These are phyloP conservation scores for Arthroderma uncinatum DNA, from an alignment of 2,329 filamentous ascomycete genomes.

Conservation along the genomic window DNA sequence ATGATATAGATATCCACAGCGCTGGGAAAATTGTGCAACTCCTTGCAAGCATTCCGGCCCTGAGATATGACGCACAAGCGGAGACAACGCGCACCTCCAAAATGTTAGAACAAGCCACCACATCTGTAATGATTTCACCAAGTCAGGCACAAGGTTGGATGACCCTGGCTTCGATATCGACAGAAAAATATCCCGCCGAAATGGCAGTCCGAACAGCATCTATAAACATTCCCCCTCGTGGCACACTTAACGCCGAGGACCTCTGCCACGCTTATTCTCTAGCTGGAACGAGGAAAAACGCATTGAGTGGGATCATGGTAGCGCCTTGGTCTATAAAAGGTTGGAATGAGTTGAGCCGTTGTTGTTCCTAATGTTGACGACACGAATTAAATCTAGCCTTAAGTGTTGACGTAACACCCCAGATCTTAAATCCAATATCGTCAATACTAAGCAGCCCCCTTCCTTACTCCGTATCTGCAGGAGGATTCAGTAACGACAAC, in stretches of 20 bases:
- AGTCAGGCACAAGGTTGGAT: conserved; percentile 72
- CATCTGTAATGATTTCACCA: conserved; percentile 70
- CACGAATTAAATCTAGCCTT: not conserved
- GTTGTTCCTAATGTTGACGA: conserved; percentile 13
- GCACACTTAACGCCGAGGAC: conserved; percentile 55
- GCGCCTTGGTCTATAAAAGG: conserved; percentile 64
- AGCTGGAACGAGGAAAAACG: conserved; percentile 59
- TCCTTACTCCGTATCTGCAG: conserved; percentile 5
- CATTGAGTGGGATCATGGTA: conserved; percentile 64
- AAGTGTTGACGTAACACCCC: too few species aligned
- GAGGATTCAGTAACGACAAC: conserved; percentile 45
- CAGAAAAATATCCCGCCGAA: conserved; percentile 48
- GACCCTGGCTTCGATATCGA: conserved; percentile 53
- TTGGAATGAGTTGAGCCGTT: conserved; percentile 45
- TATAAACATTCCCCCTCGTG: conserved; percentile 61
- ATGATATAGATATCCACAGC: conserved; percentile 51
- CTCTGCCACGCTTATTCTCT: conserved; percentile 63
- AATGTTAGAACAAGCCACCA: conserved; percentile 55
- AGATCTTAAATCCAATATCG: not conserved
- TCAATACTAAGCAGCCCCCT: not conserved
- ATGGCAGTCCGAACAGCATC: conserved; percentile 74
- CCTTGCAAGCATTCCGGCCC: conserved; percentile 58
- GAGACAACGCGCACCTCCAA: conserved; percentile 21
- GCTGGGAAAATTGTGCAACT: conserved; percentile 62
- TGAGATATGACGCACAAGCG: conserved; percentile 40